Evolutionary conservation across 176 grass and related monocot species (phyloP).

Genomic region (Pontederia crassipes): DNA sequence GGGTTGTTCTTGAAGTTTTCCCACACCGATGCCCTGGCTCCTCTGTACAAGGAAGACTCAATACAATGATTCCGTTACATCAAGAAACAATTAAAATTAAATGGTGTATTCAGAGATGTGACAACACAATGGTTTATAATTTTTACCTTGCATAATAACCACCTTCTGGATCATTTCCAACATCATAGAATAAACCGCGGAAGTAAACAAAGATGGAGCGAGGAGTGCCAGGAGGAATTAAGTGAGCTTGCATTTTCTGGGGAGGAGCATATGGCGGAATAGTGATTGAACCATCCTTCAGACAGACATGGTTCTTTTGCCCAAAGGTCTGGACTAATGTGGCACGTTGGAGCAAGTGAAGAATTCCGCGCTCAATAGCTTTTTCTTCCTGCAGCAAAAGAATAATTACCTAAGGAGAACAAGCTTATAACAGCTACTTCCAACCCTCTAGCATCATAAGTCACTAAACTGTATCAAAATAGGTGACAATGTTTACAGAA

Average conservation of each 20-base stretch:
- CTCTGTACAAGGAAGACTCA: constrained; percentile 30
- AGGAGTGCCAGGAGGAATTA: constrained; percentile 52
- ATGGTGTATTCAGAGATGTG: no score
- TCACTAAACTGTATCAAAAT: no score
- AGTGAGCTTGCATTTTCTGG: constrained; percentile 85
- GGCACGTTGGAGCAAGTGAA: constrained; percentile 48
- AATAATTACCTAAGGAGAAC: constrained; percentile 1
- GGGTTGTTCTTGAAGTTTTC: constrained; percentile 96
- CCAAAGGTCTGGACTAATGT: constrained; percentile 81
- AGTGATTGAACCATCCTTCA: constrained; percentile 77
- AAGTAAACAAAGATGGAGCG: constrained; percentile 88
- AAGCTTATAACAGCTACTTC: neutral
- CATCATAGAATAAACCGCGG: constrained; percentile 72
- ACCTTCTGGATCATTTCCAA: constrained; percentile 78
- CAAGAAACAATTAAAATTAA: neutral
- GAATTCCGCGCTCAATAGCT: constrained; percentile 66
- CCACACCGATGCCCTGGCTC: constrained; percentile 68
- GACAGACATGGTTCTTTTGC: constrained; percentile 76
- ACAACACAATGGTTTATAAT: neutral
- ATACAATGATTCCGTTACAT: neutral
- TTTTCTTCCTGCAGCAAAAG: constrained; percentile 51
- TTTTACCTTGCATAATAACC: constrained; percentile 78
- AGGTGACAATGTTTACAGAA: neutral
- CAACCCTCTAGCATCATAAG: no score
- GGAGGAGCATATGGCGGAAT: constrained; percentile 87